Evolutionary conservation across 306 rosid species (phyloP).

Genomic region (Elaeagnus macrophylla): DNA sequence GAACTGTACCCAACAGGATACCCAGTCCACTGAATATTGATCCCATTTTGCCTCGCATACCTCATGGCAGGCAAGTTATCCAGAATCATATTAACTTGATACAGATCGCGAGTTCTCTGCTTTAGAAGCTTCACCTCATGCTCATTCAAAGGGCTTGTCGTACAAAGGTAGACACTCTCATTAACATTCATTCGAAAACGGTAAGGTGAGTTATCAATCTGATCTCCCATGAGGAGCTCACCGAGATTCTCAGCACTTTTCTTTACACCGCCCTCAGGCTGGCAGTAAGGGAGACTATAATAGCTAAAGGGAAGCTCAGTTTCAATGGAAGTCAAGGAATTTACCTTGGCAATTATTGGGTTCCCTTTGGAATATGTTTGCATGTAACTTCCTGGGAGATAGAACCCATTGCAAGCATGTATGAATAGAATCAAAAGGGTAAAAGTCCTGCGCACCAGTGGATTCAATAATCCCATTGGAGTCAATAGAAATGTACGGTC

Average conservation of each 20-base stretch:
- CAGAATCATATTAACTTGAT: conserved; percentile 90
- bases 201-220: conserved; percentile 75
- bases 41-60: conserved; percentile 63
- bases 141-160: conserved; percentile 52
- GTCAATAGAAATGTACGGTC: conserved; percentile 13
- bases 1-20: conserved; percentile 82
- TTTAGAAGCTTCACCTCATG: conserved; percentile 69
- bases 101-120: conserved; percentile 83
- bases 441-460: conserved; percentile 24
- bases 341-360: conserved; percentile 55
- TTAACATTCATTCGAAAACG: conserved; percentile 64
- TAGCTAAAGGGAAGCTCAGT: conserved; percentile 92
- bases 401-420: conserved; percentile 48
- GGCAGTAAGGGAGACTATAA: conserved; percentile 79
- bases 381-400: conserved; percentile 94
- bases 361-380: conserved; percentile 60
- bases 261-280: conserved; percentile 53
- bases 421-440: conserved; percentile 19
- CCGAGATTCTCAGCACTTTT: conserved; percentile 94
- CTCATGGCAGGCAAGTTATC: conserved; percentile 93
- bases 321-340: conserved; percentile 92
- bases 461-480: conserved; percentile 38
- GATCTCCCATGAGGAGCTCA: conserved; percentile 90
- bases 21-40: conserved; percentile 89
- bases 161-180: conserved; percentile 66